Percentiles rank a stretch among this genome's conserved stretches.
Evolutionary conservation across 768 basidiomycete genomes (phyloP).

Genomic region (Lactarius sanguifluus): DNA sequence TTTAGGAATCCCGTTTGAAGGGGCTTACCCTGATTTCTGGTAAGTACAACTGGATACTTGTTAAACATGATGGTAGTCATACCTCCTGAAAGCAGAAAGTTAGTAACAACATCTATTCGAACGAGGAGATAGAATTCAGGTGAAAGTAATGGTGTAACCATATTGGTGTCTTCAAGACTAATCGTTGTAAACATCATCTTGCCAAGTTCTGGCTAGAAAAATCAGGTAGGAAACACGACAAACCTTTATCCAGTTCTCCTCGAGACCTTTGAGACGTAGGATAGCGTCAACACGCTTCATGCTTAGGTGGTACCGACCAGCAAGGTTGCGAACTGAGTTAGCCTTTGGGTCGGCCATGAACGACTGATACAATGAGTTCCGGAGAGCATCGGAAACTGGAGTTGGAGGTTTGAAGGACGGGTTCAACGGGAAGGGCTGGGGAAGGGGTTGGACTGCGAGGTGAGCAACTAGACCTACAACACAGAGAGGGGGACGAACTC

Average conservation of each 20-base stretch:
- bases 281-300: slow-evolving; percentile 83
- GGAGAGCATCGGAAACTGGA: slow-evolving; percentile 65
- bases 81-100: slow-evolving; percentile 32
- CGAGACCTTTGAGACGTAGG: slow-evolving; percentile 76
- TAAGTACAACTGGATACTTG: slow-evolving; percentile 19
- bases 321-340: slow-evolving; percentile 59
- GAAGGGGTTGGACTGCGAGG: slow-evolving; percentile 22
- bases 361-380: slow-evolving; percentile 55
- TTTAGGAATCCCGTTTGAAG: slow-evolving; percentile 77
- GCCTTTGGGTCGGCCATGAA: slow-evolving; percentile 58
- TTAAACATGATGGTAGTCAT: slow-evolving; percentile 5
- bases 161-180: slow-evolving; percentile 87
- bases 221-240: slow-evolving; percentile 33
- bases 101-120: slow-evolving; percentile 18
- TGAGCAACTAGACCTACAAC: slow-evolving; percentile 13
- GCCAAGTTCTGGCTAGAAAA: slow-evolving; percentile 27
- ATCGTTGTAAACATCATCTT: slow-evolving; percentile 67
- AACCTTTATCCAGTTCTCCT: slow-evolving; percentile 71
- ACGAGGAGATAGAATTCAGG: slow-evolving; percentile 30
- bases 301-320: slow-evolving; percentile 63
- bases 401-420: slow-evolving; percentile 77
- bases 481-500: slow-evolving; percentile 38
- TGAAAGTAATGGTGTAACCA: slow-evolving; percentile 58
- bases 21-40: slow-evolving; percentile 48
- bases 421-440: slow-evolving; percentile 84